These are phyloP conservation scores for Vigna hirtella DNA, from an alignment of 306 rosid species.

Conservation along the genomic window DNA sequence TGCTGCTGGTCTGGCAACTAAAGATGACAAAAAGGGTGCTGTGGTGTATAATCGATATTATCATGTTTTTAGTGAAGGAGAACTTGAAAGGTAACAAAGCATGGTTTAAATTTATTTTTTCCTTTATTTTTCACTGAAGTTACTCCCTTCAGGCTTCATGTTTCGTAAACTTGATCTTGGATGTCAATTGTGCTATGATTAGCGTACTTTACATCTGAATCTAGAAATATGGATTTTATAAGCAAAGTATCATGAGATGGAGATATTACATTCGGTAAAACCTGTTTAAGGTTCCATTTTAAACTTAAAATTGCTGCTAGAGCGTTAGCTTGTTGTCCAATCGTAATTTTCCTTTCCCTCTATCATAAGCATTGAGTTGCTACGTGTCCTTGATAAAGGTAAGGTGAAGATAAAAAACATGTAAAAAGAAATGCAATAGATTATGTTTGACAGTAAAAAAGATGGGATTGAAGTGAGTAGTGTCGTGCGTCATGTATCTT, in stretches of 20 bases:
- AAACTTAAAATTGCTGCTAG: constrained; percentile 9
- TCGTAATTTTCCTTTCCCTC: not conserved
- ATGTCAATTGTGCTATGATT: constrained; percentile 7
- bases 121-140: constrained; percentile 13
- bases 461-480: not conserved
- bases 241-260: constrained; percentile 9
- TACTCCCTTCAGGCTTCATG: not conserved
- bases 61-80: constrained; percentile 94
- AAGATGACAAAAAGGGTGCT: constrained; percentile 87
- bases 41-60: constrained; percentile 91
- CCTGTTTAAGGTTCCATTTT: constrained; percentile 6
- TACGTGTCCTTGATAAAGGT: constrained; percentile 6
- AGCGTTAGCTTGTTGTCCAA: not conserved
- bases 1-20: constrained; percentile 86
- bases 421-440: not conserved
- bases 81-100: constrained; percentile 85
- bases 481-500: constrained; percentile 6
- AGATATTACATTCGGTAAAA: constrained; percentile 10
- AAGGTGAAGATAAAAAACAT: not conserved
- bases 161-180: not conserved
- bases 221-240: constrained; percentile 11
- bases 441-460: constrained; percentile 13
- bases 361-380: not conserved
- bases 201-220: constrained; percentile 23
- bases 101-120: constrained; percentile 18